Percentiles rank a stretch among this genome's conserved stretches.
These are phyloP conservation scores for Colletotrichum viniferum DNA, from an alignment of 2,329 filamentous ascomycete species.

Conservation along the genomic window DNA sequence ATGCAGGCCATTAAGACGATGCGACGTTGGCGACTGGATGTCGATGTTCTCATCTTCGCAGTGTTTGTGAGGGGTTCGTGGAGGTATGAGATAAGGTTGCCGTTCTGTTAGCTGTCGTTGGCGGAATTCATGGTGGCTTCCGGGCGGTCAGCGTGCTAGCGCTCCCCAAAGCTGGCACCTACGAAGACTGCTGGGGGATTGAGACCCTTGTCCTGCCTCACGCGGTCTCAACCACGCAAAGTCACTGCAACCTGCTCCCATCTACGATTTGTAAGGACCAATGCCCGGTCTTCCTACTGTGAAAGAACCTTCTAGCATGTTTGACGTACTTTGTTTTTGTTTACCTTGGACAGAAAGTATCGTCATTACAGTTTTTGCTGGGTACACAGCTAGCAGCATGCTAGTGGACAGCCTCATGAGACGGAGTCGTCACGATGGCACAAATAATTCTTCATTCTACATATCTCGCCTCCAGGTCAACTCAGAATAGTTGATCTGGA, in stretches of 20 bases:
- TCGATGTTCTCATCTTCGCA: neutral
- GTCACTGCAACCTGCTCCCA: neutral
- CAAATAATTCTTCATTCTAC: neutral
- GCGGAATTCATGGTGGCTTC: neutral
- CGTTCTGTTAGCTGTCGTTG: neutral
- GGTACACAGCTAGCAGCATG: neutral
- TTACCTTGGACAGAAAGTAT: neutral
- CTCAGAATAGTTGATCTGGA: neutral
- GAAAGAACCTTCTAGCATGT: neutral
- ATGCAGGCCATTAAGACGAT: neutral
- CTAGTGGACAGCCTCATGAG: neutral
- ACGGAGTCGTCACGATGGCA: neutral
- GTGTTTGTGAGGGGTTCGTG: neutral
- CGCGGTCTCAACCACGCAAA: neutral
- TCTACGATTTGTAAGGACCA: neutral
- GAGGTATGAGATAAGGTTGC: neutral
- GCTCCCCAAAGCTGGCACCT: neutral
- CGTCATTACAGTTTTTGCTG: neutral
- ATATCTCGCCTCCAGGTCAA: neutral
- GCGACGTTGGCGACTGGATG: neutral
- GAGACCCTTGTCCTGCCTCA: neutral
- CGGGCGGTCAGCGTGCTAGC: neutral
- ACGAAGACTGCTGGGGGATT: neutral
- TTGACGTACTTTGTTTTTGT: neutral
- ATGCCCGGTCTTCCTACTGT: neutral